Evolutionary conservation across 2,329 filamentous ascomycete genomes (phyloP).

Genomic region (Fusarium sp.): DNA sequence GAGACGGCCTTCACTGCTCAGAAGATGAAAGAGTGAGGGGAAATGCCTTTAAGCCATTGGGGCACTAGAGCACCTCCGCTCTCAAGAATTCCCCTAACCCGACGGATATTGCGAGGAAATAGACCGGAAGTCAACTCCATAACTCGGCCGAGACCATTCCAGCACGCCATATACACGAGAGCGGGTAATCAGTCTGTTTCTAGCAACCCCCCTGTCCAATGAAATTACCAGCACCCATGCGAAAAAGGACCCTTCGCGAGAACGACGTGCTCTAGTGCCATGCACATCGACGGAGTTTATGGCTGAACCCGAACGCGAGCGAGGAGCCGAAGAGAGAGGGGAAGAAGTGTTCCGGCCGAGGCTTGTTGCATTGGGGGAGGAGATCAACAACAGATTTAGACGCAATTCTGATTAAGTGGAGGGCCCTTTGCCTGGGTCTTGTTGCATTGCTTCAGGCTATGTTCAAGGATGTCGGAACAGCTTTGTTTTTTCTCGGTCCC

Average conservation of each 20-base stretch:
- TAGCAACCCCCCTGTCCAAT: constrained; percentile 17
- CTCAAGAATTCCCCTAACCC: constrained; percentile 5
- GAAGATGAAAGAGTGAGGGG: background rate
- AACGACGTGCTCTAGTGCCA: constrained; percentile 4
- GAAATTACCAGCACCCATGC: background rate
- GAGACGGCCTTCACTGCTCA: background rate
- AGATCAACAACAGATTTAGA: constrained; percentile 14
- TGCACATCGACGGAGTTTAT: constrained; percentile 14
- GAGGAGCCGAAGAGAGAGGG: constrained; percentile 28
- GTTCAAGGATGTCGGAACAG: background rate
- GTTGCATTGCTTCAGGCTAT: constrained; percentile 20
- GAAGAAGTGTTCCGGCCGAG: constrained; percentile 21
- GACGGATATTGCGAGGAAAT: constrained; percentile 32
- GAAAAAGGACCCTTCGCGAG: constrained; percentile 21
- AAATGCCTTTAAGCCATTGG: constrained; percentile 1
- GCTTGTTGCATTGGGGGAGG: constrained; percentile 23
- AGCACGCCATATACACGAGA: background rate
- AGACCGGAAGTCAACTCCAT: background rate
- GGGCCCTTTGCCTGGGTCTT: background rate
- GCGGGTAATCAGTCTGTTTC: constrained; percentile 3
- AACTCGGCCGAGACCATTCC: constrained; percentile 33
- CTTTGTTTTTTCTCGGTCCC: background rate
- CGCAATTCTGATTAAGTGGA: background rate
- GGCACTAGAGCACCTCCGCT: constrained; percentile 4
- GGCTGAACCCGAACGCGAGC: constrained; percentile 24